Conservation (phyloP, 306 rosid genomes). For the Morella rubra region DNA sequence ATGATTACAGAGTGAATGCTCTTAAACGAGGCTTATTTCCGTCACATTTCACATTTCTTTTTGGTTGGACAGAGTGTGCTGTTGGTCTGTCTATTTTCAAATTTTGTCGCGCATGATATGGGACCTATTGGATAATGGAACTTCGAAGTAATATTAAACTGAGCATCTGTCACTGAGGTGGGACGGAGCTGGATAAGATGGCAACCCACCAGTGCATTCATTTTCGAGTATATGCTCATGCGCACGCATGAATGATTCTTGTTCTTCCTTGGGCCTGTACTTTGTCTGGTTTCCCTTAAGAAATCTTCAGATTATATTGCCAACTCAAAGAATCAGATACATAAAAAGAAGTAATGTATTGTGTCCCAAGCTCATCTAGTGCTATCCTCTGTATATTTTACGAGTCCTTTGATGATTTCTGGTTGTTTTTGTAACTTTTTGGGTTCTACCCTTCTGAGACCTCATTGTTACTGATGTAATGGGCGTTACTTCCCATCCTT, state of each 20-base stretch:
- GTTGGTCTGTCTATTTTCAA: background rate
- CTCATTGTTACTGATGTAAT: too few species aligned
- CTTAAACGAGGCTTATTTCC: background rate
- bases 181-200: background rate
- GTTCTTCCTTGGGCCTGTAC: background rate
- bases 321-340: background rate
- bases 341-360: background rate
- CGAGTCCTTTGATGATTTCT: too few species aligned
- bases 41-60: slow-evolving; percentile 16
- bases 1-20: slow-evolving; percentile 7
- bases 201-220: background rate
- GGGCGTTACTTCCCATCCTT: too few species aligned
- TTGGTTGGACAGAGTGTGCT: background rate
- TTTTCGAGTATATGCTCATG: too few species aligned
- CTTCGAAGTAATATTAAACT: background rate
- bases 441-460: too few species aligned
- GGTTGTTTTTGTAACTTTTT: too few species aligned
- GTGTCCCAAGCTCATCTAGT: background rate
- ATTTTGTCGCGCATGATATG: background rate
- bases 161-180: background rate
- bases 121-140: background rate
- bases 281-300: background rate
- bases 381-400: too few species aligned
- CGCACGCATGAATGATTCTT: too few species aligned
- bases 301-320: background rate